Evolutionary conservation across 208 protist genomes (phyloP).

Genomic region (Leishmania arabica): DNA sequence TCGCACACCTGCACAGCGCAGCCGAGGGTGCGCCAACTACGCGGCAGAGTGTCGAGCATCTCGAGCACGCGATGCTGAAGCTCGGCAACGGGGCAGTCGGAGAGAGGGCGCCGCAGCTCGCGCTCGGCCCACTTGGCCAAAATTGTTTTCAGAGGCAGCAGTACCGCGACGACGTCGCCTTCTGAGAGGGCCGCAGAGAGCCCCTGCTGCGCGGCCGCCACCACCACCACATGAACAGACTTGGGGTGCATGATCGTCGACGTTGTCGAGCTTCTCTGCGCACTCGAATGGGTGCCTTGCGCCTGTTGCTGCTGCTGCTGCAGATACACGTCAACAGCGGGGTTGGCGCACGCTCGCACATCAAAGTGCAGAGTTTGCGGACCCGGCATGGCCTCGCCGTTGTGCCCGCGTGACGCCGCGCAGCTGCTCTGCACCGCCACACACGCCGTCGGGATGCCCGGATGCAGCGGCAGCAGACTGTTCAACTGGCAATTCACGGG

Average conservation of each 20-base stretch:
- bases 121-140: constrained; percentile 33
- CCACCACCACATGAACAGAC: background rate
- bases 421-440: constrained; percentile 19
- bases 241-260: background rate
- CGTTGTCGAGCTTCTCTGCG: background rate
- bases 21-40: constrained; percentile 50
- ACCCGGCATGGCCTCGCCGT: background rate
- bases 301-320: background rate
- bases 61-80: constrained; percentile 8
- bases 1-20: constrained; percentile 71
- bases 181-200: constrained; percentile 40
- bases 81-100: background rate
- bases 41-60: constrained; percentile 31
- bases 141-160: constrained; percentile 60
- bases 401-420: background rate
- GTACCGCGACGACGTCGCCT: constrained; percentile 62
- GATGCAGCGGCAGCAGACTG: constrained; percentile 25
- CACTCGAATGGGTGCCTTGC: background rate
- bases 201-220: constrained; percentile 8
- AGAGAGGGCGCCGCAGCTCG: constrained; percentile 7
- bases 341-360: background rate
- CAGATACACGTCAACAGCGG: background rate
- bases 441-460: constrained; percentile 8
- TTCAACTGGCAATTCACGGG: background rate
- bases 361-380: background rate